Percentiles rank a stretch among this genome's conserved stretches.
Conservation (phyloP, 2,329 filamentous ascomycete genomes). For the Fusarium haematococcum region DNA sequence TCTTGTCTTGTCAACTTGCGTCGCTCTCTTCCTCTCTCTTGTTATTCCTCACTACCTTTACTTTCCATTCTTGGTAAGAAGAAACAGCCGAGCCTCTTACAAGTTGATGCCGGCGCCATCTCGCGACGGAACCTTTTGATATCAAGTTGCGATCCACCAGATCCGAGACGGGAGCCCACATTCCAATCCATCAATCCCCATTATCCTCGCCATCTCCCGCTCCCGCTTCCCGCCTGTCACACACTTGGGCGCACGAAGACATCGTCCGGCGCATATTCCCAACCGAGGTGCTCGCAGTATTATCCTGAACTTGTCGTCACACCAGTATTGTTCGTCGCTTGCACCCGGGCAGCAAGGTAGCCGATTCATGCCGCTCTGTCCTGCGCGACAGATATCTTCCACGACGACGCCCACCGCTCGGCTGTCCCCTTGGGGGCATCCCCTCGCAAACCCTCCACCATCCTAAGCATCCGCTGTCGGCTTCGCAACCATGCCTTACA, state of each 20-base stretch:
- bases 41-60: slow-evolving; percentile 9
- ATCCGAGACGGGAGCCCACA: slow-evolving; percentile 32
- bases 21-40: slow-evolving; percentile 17
- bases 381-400: slow-evolving; percentile 16
- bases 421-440: slow-evolving; percentile 15
- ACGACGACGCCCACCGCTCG: slow-evolving; percentile 22
- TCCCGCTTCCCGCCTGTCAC: slow-evolving; percentile 18
- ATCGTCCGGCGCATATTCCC: slow-evolving; percentile 21
- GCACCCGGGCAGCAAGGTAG: slow-evolving; percentile 12
- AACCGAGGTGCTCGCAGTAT: slow-evolving; percentile 21
- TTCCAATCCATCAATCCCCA: slow-evolving; percentile 26
- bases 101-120: slow-evolving; percentile 25
- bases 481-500: slow-evolving; percentile 32
- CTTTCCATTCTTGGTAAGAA: slow-evolving; percentile 37
- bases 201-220: slow-evolving; percentile 4
- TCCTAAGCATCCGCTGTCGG: not conserved
- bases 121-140: slow-evolving; percentile 25
- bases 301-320: slow-evolving; percentile 10
- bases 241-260: slow-evolving; percentile 26
- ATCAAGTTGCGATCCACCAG: slow-evolving; percentile 29
- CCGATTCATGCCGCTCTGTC: slow-evolving; percentile 32
- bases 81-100: slow-evolving; percentile 13
- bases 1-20: slow-evolving; percentile 24
- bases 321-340: slow-evolving; percentile 19
- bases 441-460: not conserved